Evolutionary conservation across 1,139 yeast species (phyloP).

Genomic region (Suhomyces maxii): DNA sequence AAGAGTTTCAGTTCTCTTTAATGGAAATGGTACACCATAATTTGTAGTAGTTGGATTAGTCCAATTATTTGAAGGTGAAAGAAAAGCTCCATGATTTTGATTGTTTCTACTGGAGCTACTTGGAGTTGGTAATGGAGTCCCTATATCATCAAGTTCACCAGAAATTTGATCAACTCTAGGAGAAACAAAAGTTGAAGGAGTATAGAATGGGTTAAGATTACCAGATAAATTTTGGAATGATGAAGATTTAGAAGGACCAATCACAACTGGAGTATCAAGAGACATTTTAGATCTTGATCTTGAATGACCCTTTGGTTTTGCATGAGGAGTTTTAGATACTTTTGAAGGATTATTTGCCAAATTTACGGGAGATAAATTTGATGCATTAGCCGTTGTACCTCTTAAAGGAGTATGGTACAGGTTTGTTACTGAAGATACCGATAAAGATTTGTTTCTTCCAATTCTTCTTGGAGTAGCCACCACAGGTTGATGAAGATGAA

Average conservation of each 20-base stretch:
- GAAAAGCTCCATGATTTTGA: constrained; percentile 1
- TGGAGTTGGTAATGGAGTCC: constrained; percentile 38
- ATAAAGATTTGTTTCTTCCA: constrained; percentile 34
- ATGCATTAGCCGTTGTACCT: constrained; percentile 12
- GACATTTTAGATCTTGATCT: constrained; percentile 45
- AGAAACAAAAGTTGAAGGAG: constrained; percentile 42
- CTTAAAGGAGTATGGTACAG: constrained; percentile 35
- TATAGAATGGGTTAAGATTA: constrained; percentile 46
- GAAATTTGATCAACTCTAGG: constrained; percentile 35
- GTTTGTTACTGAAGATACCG: constrained; percentile 25
- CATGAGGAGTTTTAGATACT: constrained; percentile 33
- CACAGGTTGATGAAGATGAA: constrained; percentile 13
- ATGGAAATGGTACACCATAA: constrained; percentile 9
- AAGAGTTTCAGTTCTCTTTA: constrained; percentile 21
- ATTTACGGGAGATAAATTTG: constrained; percentile 26
- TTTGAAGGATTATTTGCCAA: constrained; percentile 21
- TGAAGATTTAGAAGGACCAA: constrained; percentile 10
- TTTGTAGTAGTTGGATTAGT: constrained; percentile 2
- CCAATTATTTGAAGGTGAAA: constrained; percentile 4
- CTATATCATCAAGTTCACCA: constrained; percentile 30
- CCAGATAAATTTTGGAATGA: constrained; percentile 19
- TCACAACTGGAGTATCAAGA: constrained; percentile 24
- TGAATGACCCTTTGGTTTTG: constrained; percentile 37
- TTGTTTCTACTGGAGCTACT: constrained; percentile 11
- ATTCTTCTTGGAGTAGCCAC: constrained; percentile 31